Base-by-base conservation (phyloP, 768 basidiomycete species). In the Termitomyces sp. region DNA sequence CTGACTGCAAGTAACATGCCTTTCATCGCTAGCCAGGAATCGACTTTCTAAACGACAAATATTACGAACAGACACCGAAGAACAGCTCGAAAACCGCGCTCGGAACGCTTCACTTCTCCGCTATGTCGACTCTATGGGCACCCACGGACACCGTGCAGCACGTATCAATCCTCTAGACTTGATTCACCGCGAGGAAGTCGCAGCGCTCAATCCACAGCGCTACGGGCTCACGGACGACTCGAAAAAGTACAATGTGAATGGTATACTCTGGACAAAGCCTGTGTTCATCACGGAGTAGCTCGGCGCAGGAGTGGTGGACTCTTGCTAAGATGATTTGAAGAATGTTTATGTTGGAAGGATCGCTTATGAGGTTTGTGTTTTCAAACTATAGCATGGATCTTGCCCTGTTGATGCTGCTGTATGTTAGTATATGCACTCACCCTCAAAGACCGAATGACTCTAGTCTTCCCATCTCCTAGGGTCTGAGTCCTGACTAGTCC, bases 121-220 rank as follows among this genome's bases (percentile, higher is more conserved):
- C 38, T 96, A 94, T 69, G 91, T 94, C 12, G 95, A 96, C 70
- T 89, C 90, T 2, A 82, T 96, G 66, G 84, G 94, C n/a, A 87
- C 81, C 0, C 91, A 94, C 65, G 91, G 90, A 0, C 93, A 94
- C 68, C 85, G 92, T 35, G 92, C 92, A 3, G 92, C 93, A 0
- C 80, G 83, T 46, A 90, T 96, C 45, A 94, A 97, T 69, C 94
- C 95, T 0, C 76, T 96, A 39, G 93, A 94, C 72, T 75, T 96
- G 55, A 88, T 96, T 35, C 88, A 91, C 57, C 86, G 94, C 16
- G 92, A 94, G 67, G 86, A 92, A 65, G 81, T 84, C 0, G 86
- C 81, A 28, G 93, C 93, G 4, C 81, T 96, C 20, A 79, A 90
- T 64, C 90, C 92, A 0, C 68, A 75, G 45, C 84, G 95, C 12